phyloP scores from a whole-genome alignment of 176 grass and related monocot species.

The Triticum turgidum region DNA sequence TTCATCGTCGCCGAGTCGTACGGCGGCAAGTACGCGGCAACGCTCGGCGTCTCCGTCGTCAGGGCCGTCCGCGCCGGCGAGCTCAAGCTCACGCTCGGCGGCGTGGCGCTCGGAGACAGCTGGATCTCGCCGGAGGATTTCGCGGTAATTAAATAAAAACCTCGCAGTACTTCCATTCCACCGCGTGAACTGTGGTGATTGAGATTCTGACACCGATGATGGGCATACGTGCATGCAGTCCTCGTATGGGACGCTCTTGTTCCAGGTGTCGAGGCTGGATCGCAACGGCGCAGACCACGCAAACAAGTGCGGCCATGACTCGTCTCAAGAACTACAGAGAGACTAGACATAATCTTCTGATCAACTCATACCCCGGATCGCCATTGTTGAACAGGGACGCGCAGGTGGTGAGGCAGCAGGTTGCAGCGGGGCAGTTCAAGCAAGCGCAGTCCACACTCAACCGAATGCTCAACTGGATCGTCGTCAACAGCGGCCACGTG shows the following conservation, averaged over 20 bases:
- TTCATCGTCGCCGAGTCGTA: slow-evolving; percentile 88
- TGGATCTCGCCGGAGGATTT: slow-evolving; percentile 88
- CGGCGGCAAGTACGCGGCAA: slow-evolving; percentile 79
- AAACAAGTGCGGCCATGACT: slow-evolving; percentile 32
- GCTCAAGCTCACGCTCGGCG: slow-evolving; percentile 67
- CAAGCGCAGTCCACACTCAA: slow-evolving; percentile 33
- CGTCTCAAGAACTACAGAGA: too few species aligned
- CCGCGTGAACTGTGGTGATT: not conserved
- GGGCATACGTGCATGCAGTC: slow-evolving; percentile 38
- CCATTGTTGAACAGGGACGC: slow-evolving; percentile 48
- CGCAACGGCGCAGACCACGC: slow-evolving; percentile 52
- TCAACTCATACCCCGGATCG: not conserved
- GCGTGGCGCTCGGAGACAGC: slow-evolving; percentile 82
- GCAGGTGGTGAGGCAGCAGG: slow-evolving; percentile 43
- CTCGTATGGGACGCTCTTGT: slow-evolving; percentile 61
- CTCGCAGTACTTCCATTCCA: not conserved
- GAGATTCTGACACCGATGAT: not conserved
- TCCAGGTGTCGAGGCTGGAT: slow-evolving; percentile 68
- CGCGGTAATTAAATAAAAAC: slow-evolving; percentile 24
- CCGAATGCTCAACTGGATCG: slow-evolving; percentile 42
- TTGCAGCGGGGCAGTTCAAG: slow-evolving; percentile 35
- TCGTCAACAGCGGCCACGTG: slow-evolving; percentile 47
- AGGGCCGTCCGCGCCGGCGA: slow-evolving; percentile 46
- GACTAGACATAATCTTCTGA: too few species aligned
- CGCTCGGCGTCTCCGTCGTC: slow-evolving; percentile 54